phyloP scores from a whole-genome alignment of 1,284 basidiomycete species.

The Salmacisia buchloeana region DNA sequence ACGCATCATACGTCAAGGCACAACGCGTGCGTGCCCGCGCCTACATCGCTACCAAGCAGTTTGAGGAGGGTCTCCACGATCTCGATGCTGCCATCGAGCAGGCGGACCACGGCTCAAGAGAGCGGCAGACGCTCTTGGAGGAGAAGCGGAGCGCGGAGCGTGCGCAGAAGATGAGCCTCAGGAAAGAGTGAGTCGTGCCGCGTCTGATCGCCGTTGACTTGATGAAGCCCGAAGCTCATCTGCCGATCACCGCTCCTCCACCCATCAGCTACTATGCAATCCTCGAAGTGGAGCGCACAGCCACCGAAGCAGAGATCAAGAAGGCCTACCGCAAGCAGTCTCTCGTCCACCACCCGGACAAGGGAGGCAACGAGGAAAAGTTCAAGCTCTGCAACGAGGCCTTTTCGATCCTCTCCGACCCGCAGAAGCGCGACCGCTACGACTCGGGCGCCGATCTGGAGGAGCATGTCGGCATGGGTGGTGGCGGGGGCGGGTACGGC shows the following conservation, averaged over 20 bases:
- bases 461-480: conserved; percentile 25
- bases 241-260: no score
- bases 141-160: conserved; percentile 1
- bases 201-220: background rate
- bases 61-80: conserved; percentile 60
- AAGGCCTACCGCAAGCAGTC: conserved; percentile 39
- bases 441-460: conserved; percentile 41
- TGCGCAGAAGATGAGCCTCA: background rate
- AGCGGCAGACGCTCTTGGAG: background rate
- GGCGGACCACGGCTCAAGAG: background rate
- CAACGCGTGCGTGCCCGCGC: conserved; percentile 77
- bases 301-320: conserved; percentile 75
- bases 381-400: conserved; percentile 49
- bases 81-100: background rate
- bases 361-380: conserved; percentile 49
- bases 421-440: conserved; percentile 41
- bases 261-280: conserved; percentile 68
- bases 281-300: conserved; percentile 68
- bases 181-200: background rate
- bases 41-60: conserved; percentile 67
- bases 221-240: no score
- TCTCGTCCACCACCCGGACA: conserved; percentile 49
- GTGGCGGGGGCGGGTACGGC: conserved; percentile 23
- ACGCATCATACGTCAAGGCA: conserved; percentile 71
- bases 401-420: conserved; percentile 41